Evolutionary conservation across 2,329 filamentous ascomycete genomes (phyloP).

Genomic region (Neofusicoccum parvum): DNA sequence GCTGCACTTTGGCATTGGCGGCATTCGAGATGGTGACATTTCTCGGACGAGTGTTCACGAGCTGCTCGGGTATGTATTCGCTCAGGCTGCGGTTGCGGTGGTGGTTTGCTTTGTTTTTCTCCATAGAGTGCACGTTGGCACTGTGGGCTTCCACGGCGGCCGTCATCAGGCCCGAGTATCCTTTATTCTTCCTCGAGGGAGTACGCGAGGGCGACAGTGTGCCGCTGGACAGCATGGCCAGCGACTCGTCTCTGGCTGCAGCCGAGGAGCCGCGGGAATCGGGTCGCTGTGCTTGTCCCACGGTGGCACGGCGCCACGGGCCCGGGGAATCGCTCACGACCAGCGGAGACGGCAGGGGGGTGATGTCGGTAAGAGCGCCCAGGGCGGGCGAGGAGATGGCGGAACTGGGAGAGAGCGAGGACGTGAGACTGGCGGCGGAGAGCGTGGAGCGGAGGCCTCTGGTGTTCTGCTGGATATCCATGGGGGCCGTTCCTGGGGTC

Average conservation of each 20-base stretch:
- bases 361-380: constrained; percentile 52
- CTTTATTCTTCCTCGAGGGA: constrained; percentile 49
- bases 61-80: constrained; percentile 78
- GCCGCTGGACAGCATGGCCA: constrained; percentile 33
- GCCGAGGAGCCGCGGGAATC: constrained; percentile 36
- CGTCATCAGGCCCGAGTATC: constrained; percentile 48
- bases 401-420: constrained; percentile 49
- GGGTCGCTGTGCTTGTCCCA: constrained; percentile 29
- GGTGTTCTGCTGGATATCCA: constrained; percentile 33
- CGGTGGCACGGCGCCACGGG: constrained; percentile 43
- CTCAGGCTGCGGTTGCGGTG: constrained; percentile 80
- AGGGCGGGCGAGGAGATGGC: constrained; percentile 52
- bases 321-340: constrained; percentile 44
- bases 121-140: constrained; percentile 33
- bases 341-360: constrained; percentile 55
- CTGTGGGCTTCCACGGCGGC: constrained; percentile 43
- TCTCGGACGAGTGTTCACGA: constrained; percentile 66
- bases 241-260: constrained; percentile 34
- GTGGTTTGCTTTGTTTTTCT: constrained; percentile 49
- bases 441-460: constrained; percentile 40
- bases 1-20: constrained; percentile 12
- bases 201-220: constrained; percentile 36
- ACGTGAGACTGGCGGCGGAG: constrained; percentile 47
- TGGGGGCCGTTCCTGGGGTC: constrained; percentile 41
- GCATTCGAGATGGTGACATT: constrained; percentile 66